Base-by-base conservation (phyloP, 139 green algal genomes). In the Choricystis sp. region DNA sequence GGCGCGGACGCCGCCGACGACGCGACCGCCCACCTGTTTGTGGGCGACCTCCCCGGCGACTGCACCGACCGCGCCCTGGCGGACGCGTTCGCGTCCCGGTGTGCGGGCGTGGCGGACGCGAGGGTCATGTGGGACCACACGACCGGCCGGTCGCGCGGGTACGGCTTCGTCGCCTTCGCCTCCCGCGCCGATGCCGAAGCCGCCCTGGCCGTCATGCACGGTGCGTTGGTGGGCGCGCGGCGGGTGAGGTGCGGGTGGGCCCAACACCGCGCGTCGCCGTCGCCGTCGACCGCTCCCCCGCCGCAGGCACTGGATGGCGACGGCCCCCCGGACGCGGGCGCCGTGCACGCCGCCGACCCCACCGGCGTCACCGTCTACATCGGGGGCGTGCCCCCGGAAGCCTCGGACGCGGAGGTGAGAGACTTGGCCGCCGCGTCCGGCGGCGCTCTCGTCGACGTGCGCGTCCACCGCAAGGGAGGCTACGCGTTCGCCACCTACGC, bases 101-200 rank as follows among this genome's bases (percentile, higher is more conserved):
- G 48, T 26, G 57, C 56, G 0, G 72, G 69, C 16, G 79, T 73
- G 74, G 79, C 71, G 28, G 85, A 92, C 68, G 85, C 85, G 0
- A 61, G 81, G 16, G 83, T 92, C 29, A 84, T 87, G 74, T 87
- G 83, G 81, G 85, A 92, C 72, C 81, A 85, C 59, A 55, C 28
- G 28, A 92, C 81, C 3, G 79, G 79, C 1, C 72, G 79, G 24
- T 79, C 66, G 26, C 80, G 85, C 26, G 83, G 83, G 4, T 92
- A 87, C 30, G 85, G 85, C 27, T 92, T 92, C 69, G 79, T 87
- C n/a, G 79, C 82, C 19, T 89, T 92, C 68, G 49, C 68, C n/a
- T 75, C 49, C 9, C 67, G 70, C 9, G 77, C 77, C 23, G 72
- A 84, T 29, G 85, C 81, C 0, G 75, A 87, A 57, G 49, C 65